Evolutionary conservation across 495 filamentous ascomycete genomes (phyloP).

Genomic region (Aspergillus incahuasiensis): DNA sequence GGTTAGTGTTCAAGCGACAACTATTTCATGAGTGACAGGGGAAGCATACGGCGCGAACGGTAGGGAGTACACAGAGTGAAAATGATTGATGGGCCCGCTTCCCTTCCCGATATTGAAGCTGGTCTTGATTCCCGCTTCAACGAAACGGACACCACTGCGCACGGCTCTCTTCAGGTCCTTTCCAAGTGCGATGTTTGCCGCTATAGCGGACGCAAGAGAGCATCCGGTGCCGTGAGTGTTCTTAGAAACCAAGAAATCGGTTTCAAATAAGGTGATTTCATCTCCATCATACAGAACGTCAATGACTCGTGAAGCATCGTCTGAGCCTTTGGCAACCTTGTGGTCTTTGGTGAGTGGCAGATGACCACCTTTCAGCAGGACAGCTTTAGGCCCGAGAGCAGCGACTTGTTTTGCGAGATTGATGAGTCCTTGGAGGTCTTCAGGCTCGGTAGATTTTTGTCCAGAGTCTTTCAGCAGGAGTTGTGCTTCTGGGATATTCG

Average conservation of each 20-base stretch:
- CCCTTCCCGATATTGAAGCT: slow-evolving; percentile 72
- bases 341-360: slow-evolving; percentile 64
- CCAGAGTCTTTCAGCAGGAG: slow-evolving; percentile 63
- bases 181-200: slow-evolving; percentile 74
- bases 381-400: slow-evolving; percentile 66
- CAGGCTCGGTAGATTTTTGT: slow-evolving; percentile 41
- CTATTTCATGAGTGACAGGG: not conserved
- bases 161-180: slow-evolving; percentile 60
- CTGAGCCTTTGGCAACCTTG: slow-evolving; percentile 45
- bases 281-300: slow-evolving; percentile 68
- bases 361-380: slow-evolving; percentile 91
- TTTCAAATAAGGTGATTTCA: slow-evolving; percentile 56
- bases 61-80: slow-evolving; percentile 75
- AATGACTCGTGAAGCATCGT: slow-evolving; percentile 61
- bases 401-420: slow-evolving; percentile 63
- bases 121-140: slow-evolving; percentile 78
- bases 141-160: slow-evolving; percentile 65
- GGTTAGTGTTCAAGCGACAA: slow-evolving; percentile 6
- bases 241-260: slow-evolving; percentile 59
- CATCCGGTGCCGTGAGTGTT: slow-evolving; percentile 97
- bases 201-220: slow-evolving; percentile 89
- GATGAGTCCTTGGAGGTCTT: slow-evolving; percentile 56
- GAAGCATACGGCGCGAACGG: slow-evolving; percentile 74
- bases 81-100: slow-evolving; percentile 89
- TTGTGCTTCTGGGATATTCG: slow-evolving; percentile 86